These are phyloP conservation scores for Gynochthodes officinalis DNA, from an alignment of 257 asterid genomes.

Conservation along the genomic window DNA sequence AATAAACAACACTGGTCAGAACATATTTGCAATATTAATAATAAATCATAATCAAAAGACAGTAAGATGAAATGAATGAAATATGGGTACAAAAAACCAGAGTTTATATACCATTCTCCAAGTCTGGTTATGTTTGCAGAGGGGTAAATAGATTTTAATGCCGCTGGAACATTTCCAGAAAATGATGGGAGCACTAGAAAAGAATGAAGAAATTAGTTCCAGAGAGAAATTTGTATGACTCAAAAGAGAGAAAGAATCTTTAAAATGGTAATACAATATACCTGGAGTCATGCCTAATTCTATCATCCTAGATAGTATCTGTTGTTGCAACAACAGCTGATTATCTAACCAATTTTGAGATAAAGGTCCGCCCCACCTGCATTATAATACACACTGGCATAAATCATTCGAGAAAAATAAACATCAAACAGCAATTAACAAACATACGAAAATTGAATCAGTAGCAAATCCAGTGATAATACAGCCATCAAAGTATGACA, in stretches of 20 bases:
- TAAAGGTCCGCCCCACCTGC: slow-evolving; percentile 99
- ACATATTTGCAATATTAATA: background rate
- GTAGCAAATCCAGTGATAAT: background rate
- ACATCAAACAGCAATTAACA: background rate
- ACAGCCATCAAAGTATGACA: background rate
- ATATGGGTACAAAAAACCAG: slow-evolving; percentile 6
- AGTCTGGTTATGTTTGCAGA: slow-evolving; percentile 82
- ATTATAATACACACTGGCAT: slow-evolving; percentile 19
- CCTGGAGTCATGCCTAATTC: slow-evolving; percentile 99
- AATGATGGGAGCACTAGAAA: slow-evolving; percentile 88
- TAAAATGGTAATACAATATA: slow-evolving; percentile 23
- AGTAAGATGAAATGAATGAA: background rate
- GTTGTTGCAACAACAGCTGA: slow-evolving; percentile 75
- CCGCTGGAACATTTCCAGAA: slow-evolving; percentile 99
- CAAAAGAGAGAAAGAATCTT: background rate
- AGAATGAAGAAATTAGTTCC: slow-evolving; percentile 11
- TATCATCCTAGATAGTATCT: slow-evolving; percentile 79
- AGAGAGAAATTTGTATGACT: background rate
- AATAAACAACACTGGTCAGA: background rate
- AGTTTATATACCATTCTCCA: slow-evolving; percentile 77
- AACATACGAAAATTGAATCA: background rate
- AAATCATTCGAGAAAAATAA: slow-evolving; percentile 5
- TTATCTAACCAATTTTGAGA: slow-evolving; percentile 78
- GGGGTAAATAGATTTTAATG: slow-evolving; percentile 66
- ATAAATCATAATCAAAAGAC: background rate